Conservation (phyloP, 345 rosid species). For the Corymbia maculata region DNA sequence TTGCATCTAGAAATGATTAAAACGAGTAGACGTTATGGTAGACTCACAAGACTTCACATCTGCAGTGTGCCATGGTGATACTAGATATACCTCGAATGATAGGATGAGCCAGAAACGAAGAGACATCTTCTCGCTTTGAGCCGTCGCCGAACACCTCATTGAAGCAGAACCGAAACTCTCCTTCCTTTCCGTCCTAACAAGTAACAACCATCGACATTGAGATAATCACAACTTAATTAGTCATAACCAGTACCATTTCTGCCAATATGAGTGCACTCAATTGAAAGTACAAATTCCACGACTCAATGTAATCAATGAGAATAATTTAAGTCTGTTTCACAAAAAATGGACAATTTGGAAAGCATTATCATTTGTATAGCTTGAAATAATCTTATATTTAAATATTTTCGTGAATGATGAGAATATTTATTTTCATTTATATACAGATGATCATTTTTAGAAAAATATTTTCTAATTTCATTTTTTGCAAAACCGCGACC, state of each 20-base stretch:
- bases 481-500: rapidly evolving
- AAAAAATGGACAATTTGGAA: rapidly evolving
- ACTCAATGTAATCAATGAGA: not conserved
- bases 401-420: too few relatives aligned
- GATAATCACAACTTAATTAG: not conserved
- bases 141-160: slow-evolving; percentile 54
- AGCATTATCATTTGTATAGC: rapidly evolving
- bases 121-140: slow-evolving; percentile 54
- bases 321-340: rapidly evolving
- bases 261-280: not conserved
- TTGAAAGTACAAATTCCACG: rapidly evolving
- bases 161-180: slow-evolving; percentile 45
- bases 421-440: too few relatives aligned
- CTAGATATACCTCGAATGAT: slow-evolving; percentile 40
- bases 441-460: rapidly evolving
- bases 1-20: not conserved
- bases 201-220: not conserved
- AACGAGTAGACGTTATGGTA: rapidly evolving
- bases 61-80: not conserved
- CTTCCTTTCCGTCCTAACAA: slow-evolving; percentile 62
- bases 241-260: not conserved
- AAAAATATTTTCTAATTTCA: too few relatives aligned
- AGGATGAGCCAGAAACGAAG: slow-evolving; percentile 60
- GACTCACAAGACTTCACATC: not conserved
- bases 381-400: too few relatives aligned